phyloP scores from a whole-genome alignment of 441 rosid species.

The Gossypium davidsonii region DNA sequence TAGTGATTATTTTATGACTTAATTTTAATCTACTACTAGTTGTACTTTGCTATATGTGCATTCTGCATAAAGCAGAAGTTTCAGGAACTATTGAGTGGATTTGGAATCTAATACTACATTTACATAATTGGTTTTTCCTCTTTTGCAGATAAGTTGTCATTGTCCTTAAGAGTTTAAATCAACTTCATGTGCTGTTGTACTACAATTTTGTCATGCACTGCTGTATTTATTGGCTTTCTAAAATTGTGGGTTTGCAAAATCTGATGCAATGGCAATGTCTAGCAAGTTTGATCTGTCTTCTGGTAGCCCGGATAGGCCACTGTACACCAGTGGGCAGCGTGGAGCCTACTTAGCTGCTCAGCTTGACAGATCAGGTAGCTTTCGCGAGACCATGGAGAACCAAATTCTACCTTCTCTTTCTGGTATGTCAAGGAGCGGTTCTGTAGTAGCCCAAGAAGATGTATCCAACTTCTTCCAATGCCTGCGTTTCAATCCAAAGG shows the following conservation, averaged over 20 bases:
- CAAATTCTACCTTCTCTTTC: conserved; percentile 67
- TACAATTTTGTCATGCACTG: conserved; percentile 60
- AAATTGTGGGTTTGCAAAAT: conserved; percentile 43
- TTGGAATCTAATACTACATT: not conserved
- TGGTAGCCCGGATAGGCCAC: conserved; percentile 75
- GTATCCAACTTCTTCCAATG: conserved; percentile 67
- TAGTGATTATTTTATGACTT: not conserved
- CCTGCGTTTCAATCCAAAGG: conserved; percentile 71
- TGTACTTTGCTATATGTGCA: not conserved
- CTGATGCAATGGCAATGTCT: conserved; percentile 75
- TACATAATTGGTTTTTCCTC: conserved; percentile 15
- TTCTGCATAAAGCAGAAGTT: conserved; percentile 1
- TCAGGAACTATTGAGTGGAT: conserved; percentile 1
- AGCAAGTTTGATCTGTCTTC: conserved; percentile 85
- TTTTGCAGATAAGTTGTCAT: conserved; percentile 40
- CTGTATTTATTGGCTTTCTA: conserved; percentile 46
- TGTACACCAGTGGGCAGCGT: conserved; percentile 58
- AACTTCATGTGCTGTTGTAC: conserved; percentile 48
- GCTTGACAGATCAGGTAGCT: conserved; percentile 85
- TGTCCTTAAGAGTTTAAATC: conserved; percentile 26
- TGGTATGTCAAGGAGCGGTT: conserved; percentile 58
- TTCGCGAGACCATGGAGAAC: conserved; percentile 72
- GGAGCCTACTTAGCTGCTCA: conserved; percentile 75
- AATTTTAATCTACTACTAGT: not conserved
- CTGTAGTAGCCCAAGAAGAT: conserved; percentile 57